Base-by-base conservation (phyloP, 2,329 filamentous ascomycete genomes). In the Monosporascus cannonballus region DNA sequence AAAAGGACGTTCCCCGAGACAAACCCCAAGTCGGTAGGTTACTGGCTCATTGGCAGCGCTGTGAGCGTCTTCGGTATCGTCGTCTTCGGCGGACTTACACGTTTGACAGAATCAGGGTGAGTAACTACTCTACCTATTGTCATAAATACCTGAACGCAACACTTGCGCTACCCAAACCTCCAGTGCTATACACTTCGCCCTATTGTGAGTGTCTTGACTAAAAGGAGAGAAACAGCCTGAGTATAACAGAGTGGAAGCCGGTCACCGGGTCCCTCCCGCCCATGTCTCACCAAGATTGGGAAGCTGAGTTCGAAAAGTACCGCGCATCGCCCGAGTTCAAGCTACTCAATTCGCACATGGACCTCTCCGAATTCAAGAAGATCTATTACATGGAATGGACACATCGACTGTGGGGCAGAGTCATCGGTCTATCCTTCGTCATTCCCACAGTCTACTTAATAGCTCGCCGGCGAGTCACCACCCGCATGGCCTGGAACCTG, bases 381-480 rank as follows among this genome's bases (percentile, higher is more conserved):
- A 99, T 99, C 61, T 99, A 97, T 80, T 99, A 88, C 71, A 97
- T 97, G 94, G 94, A 99, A 77, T 99, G 94, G 94, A 85, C 86
- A 44, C 94, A 99, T 71, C 84, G 94, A 30, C 79, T 96, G 51
- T 97, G 94, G 92, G 94, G 94, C 46, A 86, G 94, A 59, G 79
- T 96, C 62, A 89, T 99, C 53, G 94, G 94, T 54, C 71, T 97
- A 57, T 87, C 90, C 49, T 96, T 97, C 70, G 84, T 96, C 47
- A 67, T 96, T 1, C 94, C 94, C 1, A 89, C 93, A 7, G 72
- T 87, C 52, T 97, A 96, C 77, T 95, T 97, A 67, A 81, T 96
- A 65, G 85, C 86, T 20, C 85, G 87, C 44, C 84, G 87, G 59
- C 83, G 84, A 56, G 92, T 97, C 46, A 88, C 89, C 24, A 78